Evolutionary conservation across 2,329 filamentous ascomycete species (phyloP).

Genomic region (Didymellaceae sp.): DNA sequence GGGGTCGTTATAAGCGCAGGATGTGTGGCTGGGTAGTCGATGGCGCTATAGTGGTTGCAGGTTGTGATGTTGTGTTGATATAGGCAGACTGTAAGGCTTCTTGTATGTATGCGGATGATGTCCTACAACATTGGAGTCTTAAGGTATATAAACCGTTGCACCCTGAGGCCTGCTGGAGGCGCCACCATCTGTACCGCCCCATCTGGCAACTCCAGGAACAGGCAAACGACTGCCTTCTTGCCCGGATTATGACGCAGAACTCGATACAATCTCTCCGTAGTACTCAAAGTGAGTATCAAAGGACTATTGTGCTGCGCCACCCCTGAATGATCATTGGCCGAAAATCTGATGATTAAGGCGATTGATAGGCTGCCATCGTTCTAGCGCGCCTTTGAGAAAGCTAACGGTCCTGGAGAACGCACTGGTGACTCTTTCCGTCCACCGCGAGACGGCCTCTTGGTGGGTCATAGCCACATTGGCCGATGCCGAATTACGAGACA

Average conservation of each 20-base stretch:
- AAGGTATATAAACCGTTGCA: conserved; percentile 26
- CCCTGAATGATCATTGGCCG: conserved; percentile 27
- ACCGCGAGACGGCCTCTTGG: conserved; percentile 31
- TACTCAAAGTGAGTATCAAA: conserved; percentile 22
- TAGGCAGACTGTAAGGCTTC: conserved; percentile 17
- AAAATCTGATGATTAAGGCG: conserved; percentile 34
- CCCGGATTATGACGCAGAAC: conserved; percentile 35
- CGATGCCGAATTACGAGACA: conserved; percentile 28
- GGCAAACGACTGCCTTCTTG: conserved; percentile 42
- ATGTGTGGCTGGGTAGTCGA: conserved; percentile 27
- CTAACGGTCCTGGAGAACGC: conserved; percentile 19
- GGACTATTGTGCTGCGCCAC: conserved; percentile 36
- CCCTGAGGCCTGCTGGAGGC: conserved; percentile 37
- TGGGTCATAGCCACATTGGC: conserved; percentile 34
- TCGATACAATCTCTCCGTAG: conserved; percentile 24
- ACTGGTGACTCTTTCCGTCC: conserved; percentile 39
- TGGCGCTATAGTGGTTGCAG: conserved; percentile 18
- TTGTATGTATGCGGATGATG: conserved; percentile 8
- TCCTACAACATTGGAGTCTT: neutral
- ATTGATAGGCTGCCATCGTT: conserved; percentile 36
- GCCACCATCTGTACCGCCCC: conserved; percentile 29
- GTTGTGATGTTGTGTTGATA: conserved; percentile 8
- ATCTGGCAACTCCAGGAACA: conserved; percentile 29
- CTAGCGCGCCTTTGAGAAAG: conserved; percentile 36
- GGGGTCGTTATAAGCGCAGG: neutral